phyloP scores from a whole-genome alignment of 148 eudicot genomes.

The Polygonum aviculare region DNA sequence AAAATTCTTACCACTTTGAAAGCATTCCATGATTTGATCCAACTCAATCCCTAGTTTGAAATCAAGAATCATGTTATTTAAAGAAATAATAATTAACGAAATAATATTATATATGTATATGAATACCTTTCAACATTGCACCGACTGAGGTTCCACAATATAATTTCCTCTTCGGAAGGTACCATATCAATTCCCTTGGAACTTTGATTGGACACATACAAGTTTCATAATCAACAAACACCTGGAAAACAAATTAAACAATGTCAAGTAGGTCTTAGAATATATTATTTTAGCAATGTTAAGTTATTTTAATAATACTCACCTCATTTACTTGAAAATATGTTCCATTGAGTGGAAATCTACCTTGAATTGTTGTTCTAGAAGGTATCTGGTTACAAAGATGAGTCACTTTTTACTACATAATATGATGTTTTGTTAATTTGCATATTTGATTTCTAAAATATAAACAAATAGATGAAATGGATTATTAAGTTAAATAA shows the following conservation, averaged over 20 bases:
- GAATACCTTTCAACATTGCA: conserved; percentile 36
- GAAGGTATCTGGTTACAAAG: conserved; percentile 44
- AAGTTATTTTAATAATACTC: background rate
- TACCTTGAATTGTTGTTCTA: conserved; percentile 54
- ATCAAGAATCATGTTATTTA: background rate
- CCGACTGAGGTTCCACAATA: conserved; percentile 40
- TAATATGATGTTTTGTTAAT: no score
- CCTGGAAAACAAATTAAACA: conserved; percentile 19
- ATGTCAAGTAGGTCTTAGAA: background rate
- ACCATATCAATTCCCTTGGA: conserved; percentile 30
- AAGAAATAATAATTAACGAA: background rate
- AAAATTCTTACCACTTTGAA: conserved; percentile 35
- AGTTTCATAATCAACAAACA: conserved; percentile 55
- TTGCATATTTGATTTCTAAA: no score
- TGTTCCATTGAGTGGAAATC: conserved; percentile 68
- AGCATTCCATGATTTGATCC: conserved; percentile 25
- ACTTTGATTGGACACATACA: conserved; percentile 29
- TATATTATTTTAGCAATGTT: background rate
- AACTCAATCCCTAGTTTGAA: conserved; percentile 22
- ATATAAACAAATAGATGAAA: no score
- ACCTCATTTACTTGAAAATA: conserved; percentile 91
- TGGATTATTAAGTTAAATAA: no score
- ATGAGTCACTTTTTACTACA: no score
- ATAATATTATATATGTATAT: background rate
- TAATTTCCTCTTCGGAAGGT: conserved; percentile 25